These are phyloP conservation scores for Populus davidiana DNA, from an alignment of 345 rosid species.

Conservation along the genomic window DNA sequence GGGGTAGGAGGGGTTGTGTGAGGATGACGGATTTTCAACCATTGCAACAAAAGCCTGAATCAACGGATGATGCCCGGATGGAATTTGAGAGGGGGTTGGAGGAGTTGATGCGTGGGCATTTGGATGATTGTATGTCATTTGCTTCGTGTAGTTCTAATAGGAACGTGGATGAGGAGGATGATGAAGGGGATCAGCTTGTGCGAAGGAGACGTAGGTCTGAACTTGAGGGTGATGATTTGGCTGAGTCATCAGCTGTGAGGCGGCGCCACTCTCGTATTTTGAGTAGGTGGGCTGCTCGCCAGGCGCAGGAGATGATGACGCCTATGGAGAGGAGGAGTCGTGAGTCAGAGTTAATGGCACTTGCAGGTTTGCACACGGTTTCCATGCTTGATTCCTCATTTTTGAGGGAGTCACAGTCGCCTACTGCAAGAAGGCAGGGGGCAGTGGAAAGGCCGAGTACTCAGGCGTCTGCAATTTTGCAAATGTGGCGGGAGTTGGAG, in stretches of 20 bases:
- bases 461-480: constrained; percentile 82
- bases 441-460: constrained; percentile 76
- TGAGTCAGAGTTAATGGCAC: constrained; percentile 93
- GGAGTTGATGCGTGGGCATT: constrained; percentile 86
- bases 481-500: constrained; percentile 99
- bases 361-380: constrained; percentile 93
- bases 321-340: constrained; percentile 92
- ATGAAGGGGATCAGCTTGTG: constrained; percentile 74
- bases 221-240: constrained; percentile 80
- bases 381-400: constrained; percentile 96
- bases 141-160: constrained; percentile 79
- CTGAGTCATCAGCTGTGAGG: constrained; percentile 91
- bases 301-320: constrained; percentile 98
- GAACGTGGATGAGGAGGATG: constrained; percentile 64
- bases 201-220: constrained; percentile 84
- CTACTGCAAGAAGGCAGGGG: constrained; percentile 71
- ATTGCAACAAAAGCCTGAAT: constrained; percentile 73
- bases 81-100: constrained; percentile 78
- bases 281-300: constrained; percentile 95
- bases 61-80: constrained; percentile 47
- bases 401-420: constrained; percentile 82
- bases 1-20: constrained; percentile 18
- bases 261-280: constrained; percentile 78
- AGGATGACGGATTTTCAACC: constrained; percentile 79
- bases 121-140: constrained; percentile 83